These are phyloP conservation scores for Dictyostelium citrinum DNA, from an alignment of 78 protist species.

Conservation along the genomic window DNA sequence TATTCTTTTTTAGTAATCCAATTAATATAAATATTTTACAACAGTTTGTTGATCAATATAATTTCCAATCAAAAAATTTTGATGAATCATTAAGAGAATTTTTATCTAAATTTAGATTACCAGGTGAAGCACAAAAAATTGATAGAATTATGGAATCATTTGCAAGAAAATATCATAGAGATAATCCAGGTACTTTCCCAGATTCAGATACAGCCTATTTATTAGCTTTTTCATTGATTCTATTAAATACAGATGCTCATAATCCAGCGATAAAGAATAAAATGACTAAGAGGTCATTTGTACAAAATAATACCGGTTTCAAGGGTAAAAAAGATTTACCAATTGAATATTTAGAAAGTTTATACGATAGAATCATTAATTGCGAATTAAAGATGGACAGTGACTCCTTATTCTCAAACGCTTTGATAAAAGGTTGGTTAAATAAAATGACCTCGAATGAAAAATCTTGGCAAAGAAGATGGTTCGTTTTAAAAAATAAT, in stretches of 20 bases:
- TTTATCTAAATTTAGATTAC: slow-evolving; percentile 87
- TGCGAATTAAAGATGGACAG: slow-evolving; percentile 35
- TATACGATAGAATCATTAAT: slow-evolving; percentile 42
- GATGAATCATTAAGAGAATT: slow-evolving; percentile 92
- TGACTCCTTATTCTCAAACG: slow-evolving; percentile 45
- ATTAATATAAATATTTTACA: slow-evolving; percentile 9
- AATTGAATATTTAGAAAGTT: slow-evolving; percentile 26
- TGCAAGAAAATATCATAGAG: slow-evolving; percentile 86
- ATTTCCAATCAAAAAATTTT: slow-evolving; percentile 29
- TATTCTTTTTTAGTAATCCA: background rate
- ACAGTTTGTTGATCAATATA: slow-evolving; percentile 40
- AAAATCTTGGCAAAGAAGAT: slow-evolving; percentile 71
- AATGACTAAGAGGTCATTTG: slow-evolving; percentile 83
- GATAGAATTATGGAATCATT: slow-evolving; percentile 94
- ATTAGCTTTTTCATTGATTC: slow-evolving; percentile 95
- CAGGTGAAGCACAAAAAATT: slow-evolving; percentile 96
- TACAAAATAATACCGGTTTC: slow-evolving; percentile 21
- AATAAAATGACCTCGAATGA: slow-evolving; percentile 53
- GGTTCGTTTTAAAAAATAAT: slow-evolving; percentile 76
- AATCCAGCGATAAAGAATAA: slow-evolving; percentile 80
- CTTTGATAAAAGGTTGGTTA: slow-evolving; percentile 48
- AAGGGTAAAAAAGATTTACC: slow-evolving; percentile 35
- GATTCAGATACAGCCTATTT: slow-evolving; percentile 95
- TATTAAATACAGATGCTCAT: slow-evolving; percentile 99
- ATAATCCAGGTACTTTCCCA: slow-evolving; percentile 85